phyloP scores from a whole-genome alignment of 2,329 filamentous ascomycete genomes.

The Penicillium sclerotigenum region DNA sequence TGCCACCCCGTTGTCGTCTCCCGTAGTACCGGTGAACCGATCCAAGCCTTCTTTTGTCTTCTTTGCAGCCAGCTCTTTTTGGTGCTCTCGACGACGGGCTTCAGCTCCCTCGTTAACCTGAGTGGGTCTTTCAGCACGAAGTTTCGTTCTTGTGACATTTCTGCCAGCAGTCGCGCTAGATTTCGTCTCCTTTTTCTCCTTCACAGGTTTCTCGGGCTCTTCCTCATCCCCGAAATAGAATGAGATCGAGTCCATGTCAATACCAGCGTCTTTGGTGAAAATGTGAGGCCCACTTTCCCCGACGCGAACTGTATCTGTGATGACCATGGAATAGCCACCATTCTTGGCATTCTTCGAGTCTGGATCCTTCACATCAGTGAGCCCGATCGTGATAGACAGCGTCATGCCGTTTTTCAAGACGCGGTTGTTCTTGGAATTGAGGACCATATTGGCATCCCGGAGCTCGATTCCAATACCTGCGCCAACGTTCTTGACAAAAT shows the following conservation, averaged over 20 bases:
- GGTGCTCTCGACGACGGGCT: constrained; percentile 80
- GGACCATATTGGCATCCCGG: constrained; percentile 73
- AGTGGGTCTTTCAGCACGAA: constrained; percentile 84
- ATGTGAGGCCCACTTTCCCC: constrained; percentile 65
- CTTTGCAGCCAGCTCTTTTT: constrained; percentile 81
- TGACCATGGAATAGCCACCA: constrained; percentile 80
- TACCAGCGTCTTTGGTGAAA: constrained; percentile 89
- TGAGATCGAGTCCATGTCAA: constrained; percentile 87
- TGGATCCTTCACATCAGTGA: constrained; percentile 83
- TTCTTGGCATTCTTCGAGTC: constrained; percentile 86
- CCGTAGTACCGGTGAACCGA: constrained; percentile 80
- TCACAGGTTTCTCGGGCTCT: constrained; percentile 71
- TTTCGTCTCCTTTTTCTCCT: constrained; percentile 76
- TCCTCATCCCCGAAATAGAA: constrained; percentile 99
- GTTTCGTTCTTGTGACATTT: constrained; percentile 90
- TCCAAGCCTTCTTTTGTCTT: constrained; percentile 87
- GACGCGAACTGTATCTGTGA: constrained; percentile 91
- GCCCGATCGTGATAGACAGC: constrained; percentile 81
- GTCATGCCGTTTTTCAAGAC: constrained; percentile 96
- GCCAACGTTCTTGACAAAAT: constrained; percentile 90
- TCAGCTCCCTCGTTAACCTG: constrained; percentile 89
- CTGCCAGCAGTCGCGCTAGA: constrained; percentile 87
- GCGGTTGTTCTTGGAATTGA: constrained; percentile 83
- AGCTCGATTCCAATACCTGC: constrained; percentile 91
- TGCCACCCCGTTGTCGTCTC: constrained; percentile 80